Evolutionary conservation across 306 rosid species (phyloP).

Genomic region (Prunus persica): Prunus_persica_NCBIv2 NC_034014.1:882501-883000

Average conservation of each 20-base stretch:
- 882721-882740: neutral
- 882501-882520: neutral
- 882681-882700: neutral
- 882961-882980: constrained; percentile 48
- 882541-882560: neutral
- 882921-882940: constrained; percentile 55
- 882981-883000: constrained; percentile 52
- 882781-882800: neutral
- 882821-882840: neutral
- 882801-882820: neutral
- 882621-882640: neutral
- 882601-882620: neutral
- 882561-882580: neutral
- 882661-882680: neutral
- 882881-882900: constrained; percentile 52
- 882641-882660: neutral
- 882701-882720: neutral
- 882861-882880: constrained; percentile 54
- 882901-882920: constrained; percentile 58
- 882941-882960: constrained; percentile 60
- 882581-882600: neutral
- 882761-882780: neutral
- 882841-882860: neutral
- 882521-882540: neutral
- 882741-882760: neutral